A percentile compares a stretch with the other conserved stretches of the same genome.
These are phyloP conservation scores for Picochlorum sp. DNA, from an alignment of 139 green algal species.

Conservation along the genomic window DNA sequence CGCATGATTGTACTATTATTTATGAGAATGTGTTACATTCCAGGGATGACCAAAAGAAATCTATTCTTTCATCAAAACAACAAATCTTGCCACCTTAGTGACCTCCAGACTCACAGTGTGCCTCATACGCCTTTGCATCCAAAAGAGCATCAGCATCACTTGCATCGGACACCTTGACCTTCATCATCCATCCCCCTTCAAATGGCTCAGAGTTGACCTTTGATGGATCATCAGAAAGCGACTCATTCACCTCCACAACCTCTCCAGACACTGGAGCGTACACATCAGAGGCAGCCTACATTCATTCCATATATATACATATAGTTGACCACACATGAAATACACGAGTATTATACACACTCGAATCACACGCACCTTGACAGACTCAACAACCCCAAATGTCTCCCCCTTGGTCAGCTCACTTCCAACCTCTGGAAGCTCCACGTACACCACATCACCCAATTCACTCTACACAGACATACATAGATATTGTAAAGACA, in stretches of 20 bases:
- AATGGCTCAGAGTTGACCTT: conserved; percentile 78
- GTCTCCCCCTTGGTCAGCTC: conserved; percentile 69
- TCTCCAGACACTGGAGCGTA: conserved; percentile 84
- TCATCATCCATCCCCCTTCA: conserved; percentile 88
- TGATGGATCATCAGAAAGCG: conserved; percentile 63
- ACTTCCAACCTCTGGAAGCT: conserved; percentile 90
- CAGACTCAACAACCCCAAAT: conserved; percentile 97
- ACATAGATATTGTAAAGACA: too few species aligned
- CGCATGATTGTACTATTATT: too few species aligned
- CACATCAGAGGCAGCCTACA: conserved; percentile 85
- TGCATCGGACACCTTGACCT: conserved; percentile 84
- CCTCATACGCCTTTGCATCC: conserved; percentile 71
- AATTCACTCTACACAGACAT: conserved; percentile 62
- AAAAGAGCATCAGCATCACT: conserved; percentile 65
- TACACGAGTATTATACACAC: too few species aligned
- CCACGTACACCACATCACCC: conserved; percentile 95
- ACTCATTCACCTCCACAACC: conserved; percentile 79
- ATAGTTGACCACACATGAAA: neutral
- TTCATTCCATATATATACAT: neutral
- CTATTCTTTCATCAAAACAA: too few species aligned
- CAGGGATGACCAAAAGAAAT: too few species aligned
- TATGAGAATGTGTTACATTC: too few species aligned
- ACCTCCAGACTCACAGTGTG: conserved; percentile 36
- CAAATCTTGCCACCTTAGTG: neutral
- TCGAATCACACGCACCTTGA: conserved; percentile 65